Evolutionary conservation across 2,329 filamentous ascomycete species (phyloP).

Genomic region (Fusarium newnesense): DNA sequence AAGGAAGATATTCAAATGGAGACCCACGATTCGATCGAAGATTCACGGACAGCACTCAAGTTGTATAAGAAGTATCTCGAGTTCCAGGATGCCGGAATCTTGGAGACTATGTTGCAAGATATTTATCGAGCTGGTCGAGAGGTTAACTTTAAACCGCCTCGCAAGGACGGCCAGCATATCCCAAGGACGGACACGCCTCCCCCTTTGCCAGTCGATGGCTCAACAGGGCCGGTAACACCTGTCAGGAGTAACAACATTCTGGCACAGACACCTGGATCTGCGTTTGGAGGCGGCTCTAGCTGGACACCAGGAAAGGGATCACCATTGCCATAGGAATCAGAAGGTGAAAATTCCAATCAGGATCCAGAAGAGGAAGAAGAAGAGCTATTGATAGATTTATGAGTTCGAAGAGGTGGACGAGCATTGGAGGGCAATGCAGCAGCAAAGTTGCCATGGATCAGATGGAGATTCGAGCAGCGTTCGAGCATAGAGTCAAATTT

Average conservation of each 20-base stretch:
- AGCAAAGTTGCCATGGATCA: neutral
- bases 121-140: constrained; percentile 72
- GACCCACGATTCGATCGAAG: constrained; percentile 94
- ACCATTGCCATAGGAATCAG: constrained; percentile 45
- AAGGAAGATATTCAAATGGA: constrained; percentile 94
- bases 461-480: neutral
- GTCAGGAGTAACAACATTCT: constrained; percentile 50
- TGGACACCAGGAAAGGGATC: constrained; percentile 61
- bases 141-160: constrained; percentile 62
- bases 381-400: constrained; percentile 1
- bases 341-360: neutral
- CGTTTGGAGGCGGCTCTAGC: constrained; percentile 52
- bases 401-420: neutral
- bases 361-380: neutral
- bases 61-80: constrained; percentile 91
- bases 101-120: constrained; percentile 85
- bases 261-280: constrained; percentile 48
- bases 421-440: neutral
- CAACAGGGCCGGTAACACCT: constrained; percentile 59
- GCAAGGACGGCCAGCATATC: constrained; percentile 57
- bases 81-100: constrained; percentile 84
- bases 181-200: constrained; percentile 66
- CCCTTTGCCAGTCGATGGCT: constrained; percentile 55
- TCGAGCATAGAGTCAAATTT: neutral
- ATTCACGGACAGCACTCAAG: constrained; percentile 89